A percentile compares a stretch with the other conserved stretches of the same genome.
phyloP scores from a whole-genome alignment of 495 filamentous ascomycete genomes.

The Usnea hakonensis region DNA sequence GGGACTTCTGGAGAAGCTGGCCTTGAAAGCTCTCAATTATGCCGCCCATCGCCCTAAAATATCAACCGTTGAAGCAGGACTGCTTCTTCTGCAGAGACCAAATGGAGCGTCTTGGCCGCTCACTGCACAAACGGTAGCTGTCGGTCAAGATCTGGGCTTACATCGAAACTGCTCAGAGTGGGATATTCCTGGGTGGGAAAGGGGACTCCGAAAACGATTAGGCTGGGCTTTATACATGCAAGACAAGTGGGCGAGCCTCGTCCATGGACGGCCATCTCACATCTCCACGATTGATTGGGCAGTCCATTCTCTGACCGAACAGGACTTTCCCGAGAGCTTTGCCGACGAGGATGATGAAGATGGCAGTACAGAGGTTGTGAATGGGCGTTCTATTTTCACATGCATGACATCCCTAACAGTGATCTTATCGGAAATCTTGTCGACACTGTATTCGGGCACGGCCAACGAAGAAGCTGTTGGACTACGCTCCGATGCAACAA shows the following conservation, averaged over 20 bases:
- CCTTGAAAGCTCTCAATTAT: constrained; percentile 53
- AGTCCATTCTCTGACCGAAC: constrained; percentile 56
- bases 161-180: constrained; percentile 82
- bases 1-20: constrained; percentile 57
- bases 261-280: constrained; percentile 78
- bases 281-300: constrained; percentile 78
- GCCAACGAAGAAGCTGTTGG: constrained; percentile 43
- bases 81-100: constrained; percentile 70
- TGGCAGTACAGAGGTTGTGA: constrained; percentile 52
- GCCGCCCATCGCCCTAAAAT: constrained; percentile 73
- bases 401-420: constrained; percentile 68
- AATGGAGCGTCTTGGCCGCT: constrained; percentile 69
- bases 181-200: constrained; percentile 84
- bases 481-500: constrained; percentile 26
- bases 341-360: constrained; percentile 51
- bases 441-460: constrained; percentile 69
- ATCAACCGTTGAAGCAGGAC: constrained; percentile 71
- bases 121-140: constrained; percentile 67
- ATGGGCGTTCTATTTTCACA: constrained; percentile 58
- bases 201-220: constrained; percentile 70
- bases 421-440: constrained; percentile 70
- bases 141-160: constrained; percentile 75
- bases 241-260: constrained; percentile 87
- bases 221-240: constrained; percentile 91
- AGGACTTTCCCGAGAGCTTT: constrained; percentile 62